Evolutionary conservation across 2,329 filamentous ascomycete genomes (phyloP), one percentile per base, ranked within the genome.

Genomic region (Trichoderma endophyticum): DNA sequence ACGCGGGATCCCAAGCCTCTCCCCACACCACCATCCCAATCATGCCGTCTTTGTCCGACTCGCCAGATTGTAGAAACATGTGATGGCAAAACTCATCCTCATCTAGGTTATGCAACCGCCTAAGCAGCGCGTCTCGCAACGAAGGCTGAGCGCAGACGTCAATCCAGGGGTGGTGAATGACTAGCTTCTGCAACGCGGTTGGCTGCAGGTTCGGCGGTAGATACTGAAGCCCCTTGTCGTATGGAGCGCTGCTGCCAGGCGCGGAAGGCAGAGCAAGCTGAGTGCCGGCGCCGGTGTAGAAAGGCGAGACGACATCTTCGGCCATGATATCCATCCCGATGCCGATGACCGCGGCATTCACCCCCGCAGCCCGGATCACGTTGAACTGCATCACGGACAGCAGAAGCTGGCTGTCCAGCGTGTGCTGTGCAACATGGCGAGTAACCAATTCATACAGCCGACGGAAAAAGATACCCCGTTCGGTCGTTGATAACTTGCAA

Each of bases 21-120:
- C 84, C 83, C 86, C 85, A 87, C 1, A 86, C 82, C 15, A 86
- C 77, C 3, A 87, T 57, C 3, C 73, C 73, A 5, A 72, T 70
- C 51, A 70, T 71, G 43, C 60, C 68, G 18, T 68, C 57, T 6
- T 73, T 70, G 21, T 60, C 70, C 12, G 30, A 39, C 12, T 34
- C 32, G 63, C 21, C 32, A 4, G 26, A 43, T 4, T 59, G 39
- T 9, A 70, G 67, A 39, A 70, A 74, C 12, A 74, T 21, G 34
- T 73, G 59, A 18, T 73, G 65, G 28, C 73, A 74, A 18, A 74
- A 71, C 48, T 73, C 73, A 26, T 75, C 72, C 6, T 75, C 74
- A 36, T 75, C 73, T 3, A 74, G 63, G 6, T 65, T 28, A 18
- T 34, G 39, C 6, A 66, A 24, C 12, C 64, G 34, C 4, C 43